phyloP scores from a whole-genome alignment of 2,329 filamentous ascomycete genomes.

The Colletotrichum echinochloae region DNA sequence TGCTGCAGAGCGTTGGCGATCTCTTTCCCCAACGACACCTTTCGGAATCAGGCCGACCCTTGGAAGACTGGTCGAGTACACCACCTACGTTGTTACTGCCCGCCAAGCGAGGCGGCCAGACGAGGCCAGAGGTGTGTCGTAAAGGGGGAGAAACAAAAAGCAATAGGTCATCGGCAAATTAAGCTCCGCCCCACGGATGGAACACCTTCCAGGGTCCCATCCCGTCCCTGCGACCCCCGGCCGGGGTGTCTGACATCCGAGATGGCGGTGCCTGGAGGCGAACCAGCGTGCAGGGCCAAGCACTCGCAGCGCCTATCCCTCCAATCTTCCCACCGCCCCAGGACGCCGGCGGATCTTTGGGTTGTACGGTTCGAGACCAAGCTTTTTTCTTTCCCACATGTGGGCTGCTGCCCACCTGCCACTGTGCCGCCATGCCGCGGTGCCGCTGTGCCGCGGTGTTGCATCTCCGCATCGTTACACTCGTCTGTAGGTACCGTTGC shows the following conservation, averaged over 20 bases:
- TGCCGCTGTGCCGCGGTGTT: neutral
- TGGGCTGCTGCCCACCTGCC: no score
- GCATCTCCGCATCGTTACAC: neutral
- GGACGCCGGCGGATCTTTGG: neutral
- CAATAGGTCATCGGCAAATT: neutral
- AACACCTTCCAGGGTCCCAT: constrained; percentile 4
- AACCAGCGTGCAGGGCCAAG: constrained; percentile 8
- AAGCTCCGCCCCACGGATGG: constrained; percentile 20
- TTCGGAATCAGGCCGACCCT: constrained; percentile 10
- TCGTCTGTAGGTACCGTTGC: neutral
- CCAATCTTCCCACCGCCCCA: no score
- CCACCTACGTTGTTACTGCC: no score
- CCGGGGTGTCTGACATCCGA: constrained; percentile 36
- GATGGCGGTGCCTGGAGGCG: constrained; percentile 6
- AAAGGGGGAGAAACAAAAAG: neutral
- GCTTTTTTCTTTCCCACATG: neutral
- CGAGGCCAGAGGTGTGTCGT: neutral
- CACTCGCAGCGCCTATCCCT: neutral
- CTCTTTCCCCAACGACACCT: neutral
- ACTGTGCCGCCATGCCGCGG: neutral
- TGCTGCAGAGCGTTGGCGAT: neutral
- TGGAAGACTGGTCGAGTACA: neutral
- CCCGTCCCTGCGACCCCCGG: neutral
- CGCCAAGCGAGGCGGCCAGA: neutral
- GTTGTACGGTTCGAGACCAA: neutral